Conservation (phyloP, 2,329 filamentous ascomycete species). For the Waltergamsia citrina region DNA sequence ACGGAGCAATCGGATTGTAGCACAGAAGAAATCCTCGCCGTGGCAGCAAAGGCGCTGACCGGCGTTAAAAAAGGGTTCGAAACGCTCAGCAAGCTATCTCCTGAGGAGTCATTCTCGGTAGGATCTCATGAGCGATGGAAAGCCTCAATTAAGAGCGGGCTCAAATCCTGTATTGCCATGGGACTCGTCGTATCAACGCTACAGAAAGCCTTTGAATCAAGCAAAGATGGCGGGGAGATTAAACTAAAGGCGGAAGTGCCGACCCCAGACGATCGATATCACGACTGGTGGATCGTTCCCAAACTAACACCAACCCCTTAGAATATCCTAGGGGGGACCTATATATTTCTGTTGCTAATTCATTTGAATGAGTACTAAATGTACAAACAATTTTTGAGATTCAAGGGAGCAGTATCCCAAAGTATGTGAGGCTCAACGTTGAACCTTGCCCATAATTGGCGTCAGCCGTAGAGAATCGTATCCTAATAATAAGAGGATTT, state of each 20-base stretch:
- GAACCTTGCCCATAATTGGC: background rate
- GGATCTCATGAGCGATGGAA: conserved; percentile 55
- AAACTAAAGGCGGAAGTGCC: conserved; percentile 43
- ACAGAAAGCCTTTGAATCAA: conserved; percentile 16
- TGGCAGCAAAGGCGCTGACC: conserved; percentile 34
- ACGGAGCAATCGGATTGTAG: conserved; percentile 27
- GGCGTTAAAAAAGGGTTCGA: conserved; percentile 48
- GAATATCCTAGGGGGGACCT: background rate
- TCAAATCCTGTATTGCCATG: conserved; percentile 63
- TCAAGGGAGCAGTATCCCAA: background rate
- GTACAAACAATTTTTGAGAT: background rate
- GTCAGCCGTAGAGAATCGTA: no score
- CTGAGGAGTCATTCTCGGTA: conserved; percentile 43
- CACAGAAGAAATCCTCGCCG: conserved; percentile 29
- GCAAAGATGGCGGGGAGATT: conserved; percentile 15
- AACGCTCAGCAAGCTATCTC: conserved; percentile 39
- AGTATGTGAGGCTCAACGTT: background rate
- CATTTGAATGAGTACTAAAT: background rate
- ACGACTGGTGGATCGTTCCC: conserved; percentile 58
- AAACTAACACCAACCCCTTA: conserved; percentile 22
- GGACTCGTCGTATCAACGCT: conserved; percentile 56
- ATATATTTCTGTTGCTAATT: background rate
- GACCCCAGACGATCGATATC: conserved; percentile 42
- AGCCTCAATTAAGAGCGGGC: conserved; percentile 45
- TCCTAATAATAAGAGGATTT: no score